Evolutionary conservation across 768 basidiomycete genomes (phyloP).

Genomic region (Pisolithus marmoratus): DNA sequence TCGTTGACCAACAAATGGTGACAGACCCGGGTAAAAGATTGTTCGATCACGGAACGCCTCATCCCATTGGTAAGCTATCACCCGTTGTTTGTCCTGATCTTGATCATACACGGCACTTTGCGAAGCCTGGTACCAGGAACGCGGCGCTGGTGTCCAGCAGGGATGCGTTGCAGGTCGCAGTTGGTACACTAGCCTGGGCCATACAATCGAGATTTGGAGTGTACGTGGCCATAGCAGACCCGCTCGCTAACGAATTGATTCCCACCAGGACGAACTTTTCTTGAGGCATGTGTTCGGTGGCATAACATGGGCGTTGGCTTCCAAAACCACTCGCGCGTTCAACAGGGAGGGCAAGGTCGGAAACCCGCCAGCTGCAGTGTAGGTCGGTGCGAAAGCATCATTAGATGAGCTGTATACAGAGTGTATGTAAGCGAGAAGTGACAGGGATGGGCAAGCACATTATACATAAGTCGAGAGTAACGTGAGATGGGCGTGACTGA

Average conservation of each 20-base stretch:
- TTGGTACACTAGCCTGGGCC: constrained; percentile 81
- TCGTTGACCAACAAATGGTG: neutral
- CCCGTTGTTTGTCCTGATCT: neutral
- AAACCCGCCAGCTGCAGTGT: constrained; percentile 19
- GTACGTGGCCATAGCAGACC: constrained; percentile 30
- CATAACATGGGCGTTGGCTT: constrained; percentile 65
- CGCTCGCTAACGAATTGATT: neutral
- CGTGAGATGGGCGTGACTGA: neutral
- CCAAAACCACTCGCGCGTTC: constrained; percentile 66
- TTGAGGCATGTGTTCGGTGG: constrained; percentile 70
- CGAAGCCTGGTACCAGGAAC: constrained; percentile 80
- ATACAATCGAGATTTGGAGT: constrained; percentile 74
- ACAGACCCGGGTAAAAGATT: constrained; percentile 30
- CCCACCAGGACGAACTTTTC: constrained; percentile 57
- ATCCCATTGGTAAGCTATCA: constrained; percentile 58
- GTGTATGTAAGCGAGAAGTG: constrained; percentile 23
- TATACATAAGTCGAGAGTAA: constrained; percentile 1
- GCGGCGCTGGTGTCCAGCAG: constrained; percentile 56
- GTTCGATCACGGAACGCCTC: constrained; percentile 66
- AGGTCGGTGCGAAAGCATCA: constrained; percentile 7
- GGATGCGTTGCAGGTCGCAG: constrained; percentile 58
- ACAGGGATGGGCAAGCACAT: constrained; percentile 11
- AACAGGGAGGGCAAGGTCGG: constrained; percentile 60
- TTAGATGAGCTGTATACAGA: constrained; percentile 25
- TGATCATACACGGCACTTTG: constrained; percentile 1